Conservation (phyloP, 106 monocot genomes). For the Apostasia shenzhenica region DNA sequence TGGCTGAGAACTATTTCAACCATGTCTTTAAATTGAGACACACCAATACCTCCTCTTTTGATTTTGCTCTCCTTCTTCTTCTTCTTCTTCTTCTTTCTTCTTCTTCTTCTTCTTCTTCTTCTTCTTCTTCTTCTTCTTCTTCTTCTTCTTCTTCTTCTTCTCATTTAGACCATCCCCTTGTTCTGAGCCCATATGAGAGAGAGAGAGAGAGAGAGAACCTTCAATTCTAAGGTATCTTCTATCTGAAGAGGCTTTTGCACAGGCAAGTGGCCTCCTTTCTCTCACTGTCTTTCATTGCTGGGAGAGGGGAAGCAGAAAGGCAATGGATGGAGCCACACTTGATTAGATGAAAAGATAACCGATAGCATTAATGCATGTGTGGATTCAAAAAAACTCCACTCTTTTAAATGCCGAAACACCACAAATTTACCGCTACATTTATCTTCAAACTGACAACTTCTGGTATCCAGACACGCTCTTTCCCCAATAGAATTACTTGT, state of each 20-base stretch:
- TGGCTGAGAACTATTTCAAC: slow-evolving; percentile 1
- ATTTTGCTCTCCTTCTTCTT: background rate
- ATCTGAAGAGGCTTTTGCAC: background rate
- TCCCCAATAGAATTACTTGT: too few species aligned
- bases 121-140: background rate
- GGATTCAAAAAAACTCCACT: too few species aligned
- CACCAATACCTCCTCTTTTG: slow-evolving; percentile 10
- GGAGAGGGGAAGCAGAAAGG: background rate
- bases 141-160: background rate
- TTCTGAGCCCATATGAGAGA: background rate
- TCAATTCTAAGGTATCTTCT: background rate
- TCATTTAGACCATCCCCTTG: too few species aligned
- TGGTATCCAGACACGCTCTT: too few species aligned
- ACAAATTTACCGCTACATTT: too few species aligned
- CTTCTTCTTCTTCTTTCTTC: background rate
- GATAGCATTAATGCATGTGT: too few species aligned
- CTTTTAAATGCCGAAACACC: too few species aligned
- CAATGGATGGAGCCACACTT: background rate
- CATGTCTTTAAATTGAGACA: slow-evolving; percentile 14
- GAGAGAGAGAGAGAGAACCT: background rate
- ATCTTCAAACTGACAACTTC: too few species aligned
- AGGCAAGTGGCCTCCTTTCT: background rate
- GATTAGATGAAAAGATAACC: background rate
- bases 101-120: background rate
- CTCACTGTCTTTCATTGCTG: background rate